phyloP scores from a whole-genome alignment of 2,329 filamentous ascomycete species.

The Bretziella fagacearum region DNA sequence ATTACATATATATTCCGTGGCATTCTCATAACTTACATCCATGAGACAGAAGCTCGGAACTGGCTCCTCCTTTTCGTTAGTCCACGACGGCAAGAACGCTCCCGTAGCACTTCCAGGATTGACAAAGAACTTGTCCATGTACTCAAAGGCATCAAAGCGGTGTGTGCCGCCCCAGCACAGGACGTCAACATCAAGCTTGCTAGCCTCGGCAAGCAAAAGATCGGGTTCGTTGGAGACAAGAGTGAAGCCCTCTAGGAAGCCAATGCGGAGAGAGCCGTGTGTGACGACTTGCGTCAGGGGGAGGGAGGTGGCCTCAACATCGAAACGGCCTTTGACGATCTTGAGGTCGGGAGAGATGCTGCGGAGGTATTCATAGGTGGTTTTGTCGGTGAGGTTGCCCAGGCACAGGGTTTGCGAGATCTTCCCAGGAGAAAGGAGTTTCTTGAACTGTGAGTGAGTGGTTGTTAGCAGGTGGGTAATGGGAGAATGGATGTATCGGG shows the following conservation, averaged over 20 bases:
- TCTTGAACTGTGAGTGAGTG: constrained; percentile 48
- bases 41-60: constrained; percentile 90
- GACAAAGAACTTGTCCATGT: constrained; percentile 59
- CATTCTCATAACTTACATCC: constrained; percentile 53
- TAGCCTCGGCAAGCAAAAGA: constrained; percentile 48
- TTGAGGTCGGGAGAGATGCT: constrained; percentile 56
- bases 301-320: constrained; percentile 48
- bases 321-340: constrained; percentile 50
- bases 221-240: constrained; percentile 51
- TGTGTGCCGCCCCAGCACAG: constrained; percentile 53
- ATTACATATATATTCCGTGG: not conserved
- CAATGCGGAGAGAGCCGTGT: constrained; percentile 47
- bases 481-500: not conserved
- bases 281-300: constrained; percentile 49
- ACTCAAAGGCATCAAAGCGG: constrained; percentile 53
- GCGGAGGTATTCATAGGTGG: constrained; percentile 66
- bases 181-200: constrained; percentile 51
- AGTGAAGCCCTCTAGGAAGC: constrained; percentile 52
- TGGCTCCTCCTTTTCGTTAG: constrained; percentile 48
- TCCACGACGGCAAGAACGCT: constrained; percentile 42
- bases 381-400: constrained; percentile 63
- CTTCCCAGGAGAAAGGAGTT: constrained; percentile 67
- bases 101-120: constrained; percentile 52
- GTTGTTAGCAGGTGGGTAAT: not conserved
- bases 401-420: constrained; percentile 68